A percentile compares a stretch with the other conserved stretches of the same genome.
phyloP scores from a whole-genome alignment of 139 green algal genomes.

The Nannochloris sp. region DNA sequence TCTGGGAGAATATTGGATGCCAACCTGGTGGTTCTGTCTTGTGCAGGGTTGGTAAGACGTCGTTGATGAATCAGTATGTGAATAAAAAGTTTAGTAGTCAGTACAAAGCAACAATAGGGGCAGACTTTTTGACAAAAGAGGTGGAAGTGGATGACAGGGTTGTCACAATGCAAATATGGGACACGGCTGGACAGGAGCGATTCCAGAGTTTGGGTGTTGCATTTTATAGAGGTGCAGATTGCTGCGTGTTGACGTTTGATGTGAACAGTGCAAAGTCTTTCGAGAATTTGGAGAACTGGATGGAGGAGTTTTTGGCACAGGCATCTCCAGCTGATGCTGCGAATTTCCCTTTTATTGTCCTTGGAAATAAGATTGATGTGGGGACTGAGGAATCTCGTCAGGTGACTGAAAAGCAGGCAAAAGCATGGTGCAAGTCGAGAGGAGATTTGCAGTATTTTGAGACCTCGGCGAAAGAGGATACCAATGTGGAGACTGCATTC shows the following conservation, averaged over 20 bases:
- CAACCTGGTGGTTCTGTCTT: background rate
- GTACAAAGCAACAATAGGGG: constrained; percentile 99
- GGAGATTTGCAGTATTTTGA: constrained; percentile 94
- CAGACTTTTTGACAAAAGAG: constrained; percentile 98
- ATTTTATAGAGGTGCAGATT: constrained; percentile 97
- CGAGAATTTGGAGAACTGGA: constrained; percentile 96
- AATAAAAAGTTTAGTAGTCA: constrained; percentile 98
- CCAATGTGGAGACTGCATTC: constrained; percentile 90
- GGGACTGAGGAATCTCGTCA: constrained; percentile 66
- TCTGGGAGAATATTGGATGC: background rate
- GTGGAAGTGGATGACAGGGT: constrained; percentile 93
- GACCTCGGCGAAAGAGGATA: constrained; percentile 85
- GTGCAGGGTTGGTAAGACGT: constrained; percentile 92
- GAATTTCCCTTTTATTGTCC: constrained; percentile 96
- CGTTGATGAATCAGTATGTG: constrained; percentile 99
- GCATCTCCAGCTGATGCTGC: constrained; percentile 77
- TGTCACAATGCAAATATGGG: constrained; percentile 99
- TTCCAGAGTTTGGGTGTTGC: constrained; percentile 96
- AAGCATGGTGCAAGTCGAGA: constrained; percentile 84
- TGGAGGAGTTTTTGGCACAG: constrained; percentile 97
- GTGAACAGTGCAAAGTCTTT: constrained; percentile 94
- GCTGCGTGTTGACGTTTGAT: constrained; percentile 96
- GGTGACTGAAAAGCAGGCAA: constrained; percentile 90
- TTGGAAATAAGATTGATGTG: constrained; percentile 98
- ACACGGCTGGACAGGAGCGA: constrained; percentile 94